phyloP scores from a whole-genome alignment of 2,329 filamentous ascomycete genomes.

The Talaromyces rugulosus region DNA sequence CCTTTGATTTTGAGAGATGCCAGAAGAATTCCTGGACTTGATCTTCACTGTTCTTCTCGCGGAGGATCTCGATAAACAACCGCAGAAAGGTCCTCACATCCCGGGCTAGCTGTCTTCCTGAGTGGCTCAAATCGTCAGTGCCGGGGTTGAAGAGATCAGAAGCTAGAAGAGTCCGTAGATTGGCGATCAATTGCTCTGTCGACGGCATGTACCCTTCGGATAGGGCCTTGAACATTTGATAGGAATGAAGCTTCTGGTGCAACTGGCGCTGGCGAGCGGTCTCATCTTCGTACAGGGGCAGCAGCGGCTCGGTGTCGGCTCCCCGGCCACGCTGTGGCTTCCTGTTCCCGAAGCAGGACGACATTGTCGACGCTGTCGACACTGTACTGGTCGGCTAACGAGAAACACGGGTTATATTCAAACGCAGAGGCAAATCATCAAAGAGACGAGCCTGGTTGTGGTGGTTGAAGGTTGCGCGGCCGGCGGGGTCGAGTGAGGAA shows the following conservation, averaged over 20 bases:
- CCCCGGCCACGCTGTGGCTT: constrained; percentile 37
- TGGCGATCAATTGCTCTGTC: constrained; percentile 75
- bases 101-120: constrained; percentile 68
- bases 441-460: neutral
- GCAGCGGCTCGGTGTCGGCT: constrained; percentile 69
- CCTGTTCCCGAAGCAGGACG: constrained; percentile 63
- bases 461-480: neutral
- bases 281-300: constrained; percentile 72
- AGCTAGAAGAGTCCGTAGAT: constrained; percentile 73
- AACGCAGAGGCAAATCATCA: neutral
- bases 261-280: constrained; percentile 71
- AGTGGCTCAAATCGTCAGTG: constrained; percentile 69
- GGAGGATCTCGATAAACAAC: constrained; percentile 75
- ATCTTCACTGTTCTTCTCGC: constrained; percentile 77
- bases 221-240: constrained; percentile 83
- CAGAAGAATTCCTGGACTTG: constrained; percentile 90
- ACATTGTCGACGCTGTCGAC: constrained; percentile 36
- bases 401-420: neutral
- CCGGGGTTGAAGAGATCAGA: constrained; percentile 75
- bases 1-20: constrained; percentile 70
- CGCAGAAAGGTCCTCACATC: constrained; percentile 70
- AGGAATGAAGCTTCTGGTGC: constrained; percentile 86
- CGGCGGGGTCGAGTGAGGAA: neutral
- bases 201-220: constrained; percentile 87
- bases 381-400: no score